Conservation (phyloP, 2,329 filamentous ascomycete species). For the Aschersonia sp. region DNA sequence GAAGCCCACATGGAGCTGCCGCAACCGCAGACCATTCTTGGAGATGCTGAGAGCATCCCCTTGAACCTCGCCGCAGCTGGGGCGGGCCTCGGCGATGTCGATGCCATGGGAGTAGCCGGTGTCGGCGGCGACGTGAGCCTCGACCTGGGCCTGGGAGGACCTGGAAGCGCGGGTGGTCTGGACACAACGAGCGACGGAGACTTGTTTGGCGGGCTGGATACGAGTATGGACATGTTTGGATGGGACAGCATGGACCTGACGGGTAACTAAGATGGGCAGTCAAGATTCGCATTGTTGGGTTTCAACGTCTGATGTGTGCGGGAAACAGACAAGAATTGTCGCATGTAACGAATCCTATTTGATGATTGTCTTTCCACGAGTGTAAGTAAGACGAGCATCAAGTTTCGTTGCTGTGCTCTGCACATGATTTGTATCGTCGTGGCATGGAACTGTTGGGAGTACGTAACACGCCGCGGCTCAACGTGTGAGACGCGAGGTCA, state of each 20-base stretch:
- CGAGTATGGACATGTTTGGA: conserved; percentile 29
- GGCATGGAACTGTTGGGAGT: no score
- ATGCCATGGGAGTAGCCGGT: conserved; percentile 27
- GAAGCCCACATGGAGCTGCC: conserved; percentile 46
- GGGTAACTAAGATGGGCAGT: conserved; percentile 1
- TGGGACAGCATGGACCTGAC: conserved; percentile 20
- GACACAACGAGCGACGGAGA: conserved; percentile 21
- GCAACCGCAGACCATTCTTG: conserved; percentile 25
- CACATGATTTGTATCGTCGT: no score
- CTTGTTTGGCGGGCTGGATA: conserved; percentile 23
- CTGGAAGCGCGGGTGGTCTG: conserved; percentile 16
- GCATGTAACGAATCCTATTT: no score
- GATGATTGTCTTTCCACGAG: no score
- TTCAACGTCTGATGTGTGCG: no score
- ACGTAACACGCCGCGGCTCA: no score
- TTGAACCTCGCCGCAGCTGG: conserved; percentile 25
- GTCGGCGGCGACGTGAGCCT: conserved; percentile 28
- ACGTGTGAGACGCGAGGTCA: no score
- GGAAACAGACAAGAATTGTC: no score
- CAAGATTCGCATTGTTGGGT: neutral
- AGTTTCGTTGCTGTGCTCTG: no score
- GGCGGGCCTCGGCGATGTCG: conserved; percentile 22
- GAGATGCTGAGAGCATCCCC: conserved; percentile 22
- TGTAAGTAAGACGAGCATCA: no score
- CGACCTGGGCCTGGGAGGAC: conserved; percentile 27